Percentiles rank a stretch among this genome's conserved stretches.
Evolutionary conservation across 257 asterid genomes (phyloP).

Genomic region (Nicotiana sylvestris): DNA sequence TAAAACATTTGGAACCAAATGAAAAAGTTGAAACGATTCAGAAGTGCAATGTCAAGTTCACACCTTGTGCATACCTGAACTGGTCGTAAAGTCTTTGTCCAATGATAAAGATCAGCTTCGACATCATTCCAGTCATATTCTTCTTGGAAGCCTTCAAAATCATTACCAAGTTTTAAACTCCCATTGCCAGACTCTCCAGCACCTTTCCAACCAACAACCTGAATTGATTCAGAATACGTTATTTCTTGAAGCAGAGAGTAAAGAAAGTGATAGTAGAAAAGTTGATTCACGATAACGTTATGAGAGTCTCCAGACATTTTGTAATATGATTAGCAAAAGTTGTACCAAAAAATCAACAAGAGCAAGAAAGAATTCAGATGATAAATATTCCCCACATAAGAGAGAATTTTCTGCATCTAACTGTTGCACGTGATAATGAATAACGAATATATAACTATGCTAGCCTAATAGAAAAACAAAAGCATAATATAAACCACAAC

Average conservation of each 20-base stretch:
- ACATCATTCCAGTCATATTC: slow-evolving; percentile 67
- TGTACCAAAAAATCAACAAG: background rate
- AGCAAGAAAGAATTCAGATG: background rate
- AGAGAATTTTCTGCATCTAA: background rate
- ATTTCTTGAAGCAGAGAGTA: background rate
- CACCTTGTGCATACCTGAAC: slow-evolving; percentile 72
- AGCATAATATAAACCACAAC: background rate
- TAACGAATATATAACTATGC: background rate
- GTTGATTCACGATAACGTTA: background rate
- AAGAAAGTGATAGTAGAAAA: slow-evolving; percentile 17
- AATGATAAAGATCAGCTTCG: slow-evolving; percentile 71
- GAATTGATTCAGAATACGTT: slow-evolving; percentile 18
- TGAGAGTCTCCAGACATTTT: background rate
- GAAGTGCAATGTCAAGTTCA: slow-evolving; percentile 21
- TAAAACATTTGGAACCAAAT: slow-evolving; percentile 8
- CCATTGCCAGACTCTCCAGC: slow-evolving; percentile 40
- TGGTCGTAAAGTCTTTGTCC: slow-evolving; percentile 80
- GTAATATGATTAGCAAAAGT: background rate
- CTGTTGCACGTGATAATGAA: background rate
- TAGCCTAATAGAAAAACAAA: background rate
- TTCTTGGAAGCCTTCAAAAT: slow-evolving; percentile 31
- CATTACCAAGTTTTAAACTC: slow-evolving; percentile 29
- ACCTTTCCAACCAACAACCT: slow-evolving; percentile 69
- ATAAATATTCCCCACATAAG: background rate
- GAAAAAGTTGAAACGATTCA: background rate